A percentile compares a stretch with the other conserved stretches of the same genome.
Conservation (phyloP, 2,329 filamentous ascomycete genomes). For the Claviceps digitariae region DNA sequence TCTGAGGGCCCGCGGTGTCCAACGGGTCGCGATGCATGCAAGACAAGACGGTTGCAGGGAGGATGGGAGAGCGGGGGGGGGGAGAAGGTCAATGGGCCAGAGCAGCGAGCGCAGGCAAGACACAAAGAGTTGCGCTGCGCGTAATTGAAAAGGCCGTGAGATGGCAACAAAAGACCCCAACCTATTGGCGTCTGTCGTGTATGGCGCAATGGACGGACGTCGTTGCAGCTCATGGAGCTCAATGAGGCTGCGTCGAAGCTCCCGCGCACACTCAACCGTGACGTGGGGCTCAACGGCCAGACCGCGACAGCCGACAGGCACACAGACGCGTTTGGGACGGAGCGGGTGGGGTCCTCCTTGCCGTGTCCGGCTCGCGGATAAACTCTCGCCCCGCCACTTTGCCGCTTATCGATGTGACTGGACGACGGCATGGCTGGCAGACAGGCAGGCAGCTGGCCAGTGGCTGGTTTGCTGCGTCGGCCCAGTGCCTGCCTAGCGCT, state of each 20-base stretch:
- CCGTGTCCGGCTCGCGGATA: background rate
- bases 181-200: too few relatives aligned
- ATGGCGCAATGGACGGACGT: background rate
- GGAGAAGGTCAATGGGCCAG: too few relatives aligned
- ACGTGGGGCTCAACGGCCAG: background rate
- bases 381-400: background rate
- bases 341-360: background rate
- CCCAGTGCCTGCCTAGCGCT: conserved; percentile 14
- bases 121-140: too few relatives aligned
- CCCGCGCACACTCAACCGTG: background rate
- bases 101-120: too few relatives aligned
- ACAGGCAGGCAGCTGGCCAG: too few relatives aligned
- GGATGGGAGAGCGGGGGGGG: too few relatives aligned
- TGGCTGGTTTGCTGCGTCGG: background rate
- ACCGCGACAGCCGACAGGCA: background rate
- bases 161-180: too few relatives aligned
- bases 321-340: background rate
- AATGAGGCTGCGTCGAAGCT: background rate
- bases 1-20: conserved; percentile 13
- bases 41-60: background rate
- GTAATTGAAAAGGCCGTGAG: too few relatives aligned
- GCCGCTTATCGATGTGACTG: too few relatives aligned
- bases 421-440: too few relatives aligned
- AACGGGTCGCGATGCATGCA: background rate
- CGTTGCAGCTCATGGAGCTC: background rate